A percentile compares a stretch with the other conserved stretches of the same genome.
Conservation (phyloP, 306 rosid species). For the Pachyrhizus erosus region DNA sequence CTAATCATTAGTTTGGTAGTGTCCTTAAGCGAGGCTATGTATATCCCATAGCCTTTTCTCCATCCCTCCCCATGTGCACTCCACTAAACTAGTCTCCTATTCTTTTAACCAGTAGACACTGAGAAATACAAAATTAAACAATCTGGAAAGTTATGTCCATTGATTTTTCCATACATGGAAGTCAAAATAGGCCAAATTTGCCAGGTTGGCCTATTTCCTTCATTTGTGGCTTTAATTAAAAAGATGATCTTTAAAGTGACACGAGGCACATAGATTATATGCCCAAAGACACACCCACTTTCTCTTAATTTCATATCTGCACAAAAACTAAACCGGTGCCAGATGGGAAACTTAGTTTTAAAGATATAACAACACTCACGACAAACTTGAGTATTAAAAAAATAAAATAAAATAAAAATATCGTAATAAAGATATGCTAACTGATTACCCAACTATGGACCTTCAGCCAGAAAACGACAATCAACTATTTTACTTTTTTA, state of each 20-base stretch:
- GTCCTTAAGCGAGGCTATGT: conserved; percentile 52
- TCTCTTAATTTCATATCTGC: conserved; percentile 23
- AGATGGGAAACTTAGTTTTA: conserved; percentile 43
- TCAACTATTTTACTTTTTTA: neutral
- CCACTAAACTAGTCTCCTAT: conserved; percentile 43
- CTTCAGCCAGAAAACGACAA: conserved; percentile 47
- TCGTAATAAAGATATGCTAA: conserved; percentile 43
- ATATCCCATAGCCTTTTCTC: conserved; percentile 38
- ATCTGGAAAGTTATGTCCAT: conserved; percentile 4
- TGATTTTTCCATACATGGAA: conserved; percentile 24
- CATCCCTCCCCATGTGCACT: conserved; percentile 70
- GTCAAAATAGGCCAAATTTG: conserved; percentile 45
- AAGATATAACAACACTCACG: conserved; percentile 29
- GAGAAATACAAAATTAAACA: conserved; percentile 12
- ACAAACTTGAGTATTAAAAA: conserved; percentile 35
- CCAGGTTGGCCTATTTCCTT: conserved; percentile 50
- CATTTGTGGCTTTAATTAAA: conserved; percentile 40
- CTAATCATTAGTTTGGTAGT: conserved; percentile 75
- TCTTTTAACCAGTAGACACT: conserved; percentile 28
- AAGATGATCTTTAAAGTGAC: conserved; percentile 6
- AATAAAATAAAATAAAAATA: conserved; percentile 9
- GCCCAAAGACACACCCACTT: conserved; percentile 26
- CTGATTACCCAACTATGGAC: conserved; percentile 48
- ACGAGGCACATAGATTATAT: conserved; percentile 5
- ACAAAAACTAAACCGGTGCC: conserved; percentile 46